These are phyloP conservation scores for Blastobotrys persicus DNA, from an alignment of 1,139 yeast genomes.

Conservation along the genomic window DNA sequence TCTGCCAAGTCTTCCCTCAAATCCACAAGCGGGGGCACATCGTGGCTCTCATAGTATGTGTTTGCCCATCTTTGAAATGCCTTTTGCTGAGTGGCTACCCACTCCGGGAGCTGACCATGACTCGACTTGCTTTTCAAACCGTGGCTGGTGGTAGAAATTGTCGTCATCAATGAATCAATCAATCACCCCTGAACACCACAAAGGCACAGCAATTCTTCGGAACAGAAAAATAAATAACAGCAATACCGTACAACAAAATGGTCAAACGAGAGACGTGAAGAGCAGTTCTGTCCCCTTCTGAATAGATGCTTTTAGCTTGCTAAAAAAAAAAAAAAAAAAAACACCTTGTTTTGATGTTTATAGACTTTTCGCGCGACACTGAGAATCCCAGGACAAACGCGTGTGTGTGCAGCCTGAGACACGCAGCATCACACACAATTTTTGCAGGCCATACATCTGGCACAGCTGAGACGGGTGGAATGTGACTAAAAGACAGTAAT, in stretches of 20 bases:
- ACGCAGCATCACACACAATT: too few relatives aligned
- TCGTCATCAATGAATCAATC: slow-evolving; percentile 7
- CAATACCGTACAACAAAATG: too few relatives aligned
- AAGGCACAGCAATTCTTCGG: not conserved
- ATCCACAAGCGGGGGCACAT: slow-evolving; percentile 32
- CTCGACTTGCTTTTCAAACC: slow-evolving; percentile 9
- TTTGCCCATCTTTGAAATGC: slow-evolving; percentile 43
- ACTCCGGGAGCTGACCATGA: slow-evolving; percentile 30
- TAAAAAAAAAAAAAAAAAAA: too few relatives aligned
- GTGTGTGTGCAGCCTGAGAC: too few relatives aligned
- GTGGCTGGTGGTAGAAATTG: slow-evolving; percentile 12
- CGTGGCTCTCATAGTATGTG: slow-evolving; percentile 35
- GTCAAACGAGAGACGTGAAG: too few relatives aligned
- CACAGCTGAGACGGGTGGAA: too few relatives aligned
- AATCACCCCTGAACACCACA: not conserved
- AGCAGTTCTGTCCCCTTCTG: too few relatives aligned
- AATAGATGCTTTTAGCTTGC: not conserved
- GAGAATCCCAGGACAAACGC: too few relatives aligned
- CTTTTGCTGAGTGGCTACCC: slow-evolving; percentile 43
- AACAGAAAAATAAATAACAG: slow-evolving; percentile 1
- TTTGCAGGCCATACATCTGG: too few relatives aligned
- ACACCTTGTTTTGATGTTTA: not conserved
- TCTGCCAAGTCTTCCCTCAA: slow-evolving; percentile 35
- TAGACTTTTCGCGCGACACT: not conserved
- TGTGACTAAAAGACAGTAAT: too few relatives aligned